Conservation (phyloP, 371 early-diverging fungal species). For the Rhizopus stolonifer region DNA sequence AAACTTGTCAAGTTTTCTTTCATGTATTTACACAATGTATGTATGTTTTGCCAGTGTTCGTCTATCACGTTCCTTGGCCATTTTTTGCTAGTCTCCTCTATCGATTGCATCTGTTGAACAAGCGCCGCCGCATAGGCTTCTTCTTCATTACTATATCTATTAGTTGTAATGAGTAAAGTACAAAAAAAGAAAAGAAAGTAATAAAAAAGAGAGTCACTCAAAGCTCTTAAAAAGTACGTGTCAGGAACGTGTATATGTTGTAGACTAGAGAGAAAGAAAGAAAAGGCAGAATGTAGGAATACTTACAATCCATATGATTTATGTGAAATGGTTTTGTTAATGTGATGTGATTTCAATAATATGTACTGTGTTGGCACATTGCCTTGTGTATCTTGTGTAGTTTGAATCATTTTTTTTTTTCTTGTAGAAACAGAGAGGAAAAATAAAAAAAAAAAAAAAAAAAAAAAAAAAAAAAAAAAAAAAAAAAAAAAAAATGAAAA, state of each 20-base stretch:
- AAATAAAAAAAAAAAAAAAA: background rate
- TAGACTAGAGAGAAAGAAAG: too few relatives aligned
- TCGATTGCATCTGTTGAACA: slow-evolving; percentile 19
- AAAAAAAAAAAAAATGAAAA: too few relatives aligned
- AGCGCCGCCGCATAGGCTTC: slow-evolving; percentile 20
- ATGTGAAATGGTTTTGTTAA: background rate
- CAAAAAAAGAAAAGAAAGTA: background rate
- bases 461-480: background rate
- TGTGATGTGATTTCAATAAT: background rate
- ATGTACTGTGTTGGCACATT: background rate
- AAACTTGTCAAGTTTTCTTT: slow-evolving; percentile 16
- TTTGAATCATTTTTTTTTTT: background rate
- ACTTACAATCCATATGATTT: slow-evolving; percentile 1
- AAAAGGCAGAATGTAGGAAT: background rate
- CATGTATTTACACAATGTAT: slow-evolving; percentile 11
- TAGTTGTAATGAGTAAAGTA: background rate
- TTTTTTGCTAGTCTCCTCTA: slow-evolving; percentile 14
- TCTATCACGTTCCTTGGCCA: slow-evolving; percentile 7
- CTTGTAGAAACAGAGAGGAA: too few relatives aligned
- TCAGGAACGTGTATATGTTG: background rate
- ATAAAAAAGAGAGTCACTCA: background rate
- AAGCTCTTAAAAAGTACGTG: too few relatives aligned
- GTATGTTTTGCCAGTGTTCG: slow-evolving; percentile 8
- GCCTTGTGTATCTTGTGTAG: background rate
- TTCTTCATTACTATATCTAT: slow-evolving; percentile 22